Conservation (phyloP, 352 stramenopile species). For the Elongisporangium senticosum region DNA sequence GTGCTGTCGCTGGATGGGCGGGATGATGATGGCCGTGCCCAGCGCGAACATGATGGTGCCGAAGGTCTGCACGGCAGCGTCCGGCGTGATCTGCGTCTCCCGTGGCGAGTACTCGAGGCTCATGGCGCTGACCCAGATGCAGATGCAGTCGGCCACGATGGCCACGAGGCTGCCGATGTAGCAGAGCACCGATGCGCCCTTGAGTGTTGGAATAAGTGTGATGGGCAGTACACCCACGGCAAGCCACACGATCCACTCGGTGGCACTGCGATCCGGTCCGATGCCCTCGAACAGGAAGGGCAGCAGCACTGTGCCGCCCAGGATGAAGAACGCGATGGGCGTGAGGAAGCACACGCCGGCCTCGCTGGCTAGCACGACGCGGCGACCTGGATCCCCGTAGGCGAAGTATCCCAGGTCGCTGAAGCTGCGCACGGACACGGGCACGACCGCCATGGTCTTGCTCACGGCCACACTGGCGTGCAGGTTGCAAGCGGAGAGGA, state of each 20-base stretch:
- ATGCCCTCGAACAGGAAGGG: constrained; percentile 39
- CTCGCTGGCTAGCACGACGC: constrained; percentile 48
- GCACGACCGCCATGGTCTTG: constrained; percentile 44
- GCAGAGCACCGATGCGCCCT: constrained; percentile 35
- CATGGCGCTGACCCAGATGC: constrained; percentile 41
- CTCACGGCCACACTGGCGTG: constrained; percentile 61
- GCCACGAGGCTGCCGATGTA: constrained; percentile 43
- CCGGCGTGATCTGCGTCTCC: constrained; percentile 41
- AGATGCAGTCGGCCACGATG: constrained; percentile 45
- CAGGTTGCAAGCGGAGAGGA: constrained; percentile 74
- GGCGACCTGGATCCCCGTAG: constrained; percentile 40
- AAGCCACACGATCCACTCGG: constrained; percentile 60
- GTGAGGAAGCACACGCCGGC: constrained; percentile 56
- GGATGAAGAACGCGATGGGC: constrained; percentile 67
- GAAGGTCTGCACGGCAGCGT: constrained; percentile 45
- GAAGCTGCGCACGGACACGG: constrained; percentile 57
- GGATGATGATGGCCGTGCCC: constrained; percentile 60
- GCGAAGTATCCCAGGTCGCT: constrained; percentile 66
- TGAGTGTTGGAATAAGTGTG: constrained; percentile 56
- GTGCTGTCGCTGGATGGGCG: constrained; percentile 57
- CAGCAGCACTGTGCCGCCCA: constrained; percentile 55
- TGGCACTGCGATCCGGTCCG: constrained; percentile 17
- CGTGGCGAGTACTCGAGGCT: constrained; percentile 29
- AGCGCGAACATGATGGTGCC: constrained; percentile 70
- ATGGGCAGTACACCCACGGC: constrained; percentile 47